Base-by-base conservation (phyloP, 2,329 filamentous ascomycete species). In the Neophaeococcomyces mojaviensis region DNA sequence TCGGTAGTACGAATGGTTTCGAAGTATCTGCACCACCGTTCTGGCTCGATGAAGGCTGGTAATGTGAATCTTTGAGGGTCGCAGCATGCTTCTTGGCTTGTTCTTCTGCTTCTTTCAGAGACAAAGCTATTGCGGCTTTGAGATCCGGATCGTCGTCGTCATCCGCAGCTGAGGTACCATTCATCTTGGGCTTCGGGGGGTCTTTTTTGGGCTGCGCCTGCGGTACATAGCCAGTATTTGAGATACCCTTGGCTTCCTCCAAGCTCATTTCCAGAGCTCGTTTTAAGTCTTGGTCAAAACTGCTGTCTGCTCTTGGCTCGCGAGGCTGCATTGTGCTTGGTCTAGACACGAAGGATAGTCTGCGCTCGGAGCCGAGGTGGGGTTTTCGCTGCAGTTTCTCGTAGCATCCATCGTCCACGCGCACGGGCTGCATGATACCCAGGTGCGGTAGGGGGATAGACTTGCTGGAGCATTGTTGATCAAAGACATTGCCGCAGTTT, bases 401-500 rank as follows among this genome's bases (percentile, higher is more conserved):
- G 61, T 96, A 88, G 65, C 92, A 98, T 26, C 92, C 92, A 64
- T 98, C 92, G 59, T 97, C 92, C 16, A 98, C 92, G 55, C 92
- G 81, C 3, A 97, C 92, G 2, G 92, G 79, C 52, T 94, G 84
- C 61, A 88, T 70, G 54, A 98, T 97, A 50, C 92, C 92, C 12
- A 98, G 77, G 62, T 97, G 92, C 12, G 92, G 90, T 13, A 98
- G 72, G 4, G 92, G 84, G 33, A 95, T 76, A 18, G 77, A 81
- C 69, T 97, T 97, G 70, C 80, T 83, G 12, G 90, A 97, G 62
- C 92, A 98, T 58, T 92, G 83, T 54, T 90, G 88, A 62, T 95
- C 94, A 64, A 98, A 98, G 59, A 94, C 92, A 66, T 92, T 95
- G 42, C 92, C 92, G 61, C 92, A 98, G 65, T 98, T 98, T 55